Evolutionary conservation across 2,329 filamentous ascomycete genomes (phyloP).

Genomic region (Graphilbum ipis-grandicollis): DNA sequence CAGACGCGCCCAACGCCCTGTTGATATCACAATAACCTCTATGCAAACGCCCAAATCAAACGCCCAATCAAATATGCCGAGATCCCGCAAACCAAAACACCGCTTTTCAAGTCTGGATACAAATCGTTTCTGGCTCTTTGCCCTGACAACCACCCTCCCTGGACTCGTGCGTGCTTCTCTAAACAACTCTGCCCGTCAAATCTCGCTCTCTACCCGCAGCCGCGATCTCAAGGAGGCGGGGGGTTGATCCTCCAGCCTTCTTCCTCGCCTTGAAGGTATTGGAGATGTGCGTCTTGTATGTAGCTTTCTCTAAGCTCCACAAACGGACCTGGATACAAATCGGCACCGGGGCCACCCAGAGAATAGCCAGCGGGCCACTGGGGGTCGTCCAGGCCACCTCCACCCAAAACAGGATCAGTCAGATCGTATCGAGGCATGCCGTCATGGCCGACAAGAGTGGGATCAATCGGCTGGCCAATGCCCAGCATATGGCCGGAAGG

Average conservation of each 20-base stretch:
- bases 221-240: no score
- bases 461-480: slow-evolving; percentile 13
- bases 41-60: no score
- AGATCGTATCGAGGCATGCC: slow-evolving; percentile 8
- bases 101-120: no score
- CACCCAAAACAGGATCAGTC: slow-evolving; percentile 8
- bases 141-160: no score
- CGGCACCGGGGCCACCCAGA: slow-evolving; percentile 1
- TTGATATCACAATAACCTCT: no score
- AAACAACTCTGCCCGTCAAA: no score
- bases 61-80: no score
- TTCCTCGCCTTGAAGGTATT: slow-evolving; percentile 9
- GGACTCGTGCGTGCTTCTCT: no score
- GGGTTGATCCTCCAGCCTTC: slow-evolving; percentile 13
- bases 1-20: no score
- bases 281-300: slow-evolving; percentile 7
- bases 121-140: no score
- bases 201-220: no score
- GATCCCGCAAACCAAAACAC: no score
- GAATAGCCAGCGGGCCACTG: slow-evolving; percentile 6
- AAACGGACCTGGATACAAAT: slow-evolving; percentile 10
- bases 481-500: not conserved
- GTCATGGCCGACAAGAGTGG: slow-evolving; percentile 11
- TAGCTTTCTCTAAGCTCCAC: slow-evolving; percentile 13
- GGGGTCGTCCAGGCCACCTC: not conserved